These are phyloP conservation scores for Chytriomyces sp. DNA, from an alignment of 192 early-diverging fungal species.

Conservation along the genomic window DNA sequence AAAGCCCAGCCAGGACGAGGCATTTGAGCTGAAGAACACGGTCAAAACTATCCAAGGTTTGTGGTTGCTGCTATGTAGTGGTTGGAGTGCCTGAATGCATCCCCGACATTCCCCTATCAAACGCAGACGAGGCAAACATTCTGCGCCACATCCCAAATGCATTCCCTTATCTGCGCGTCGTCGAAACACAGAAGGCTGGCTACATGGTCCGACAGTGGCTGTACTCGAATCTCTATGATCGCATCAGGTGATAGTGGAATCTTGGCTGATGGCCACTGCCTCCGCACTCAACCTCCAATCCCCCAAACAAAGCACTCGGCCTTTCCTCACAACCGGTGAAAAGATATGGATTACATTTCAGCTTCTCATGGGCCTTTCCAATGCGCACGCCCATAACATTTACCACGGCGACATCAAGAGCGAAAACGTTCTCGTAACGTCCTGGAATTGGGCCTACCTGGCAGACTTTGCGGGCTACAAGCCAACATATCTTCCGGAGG, in stretches of 20 bases:
- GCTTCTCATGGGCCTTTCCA: constrained; percentile 75
- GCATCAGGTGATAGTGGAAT: constrained; percentile 66
- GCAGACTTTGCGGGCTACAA: constrained; percentile 90
- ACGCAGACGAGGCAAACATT: constrained; percentile 68
- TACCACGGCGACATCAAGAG: constrained; percentile 97
- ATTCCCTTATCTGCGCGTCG: constrained; percentile 73
- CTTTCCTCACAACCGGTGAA: constrained; percentile 82
- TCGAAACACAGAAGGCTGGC: constrained; percentile 89
- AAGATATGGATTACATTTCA: constrained; percentile 97
- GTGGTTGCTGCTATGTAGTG: too few relatives aligned
- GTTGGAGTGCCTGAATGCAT: too few relatives aligned
- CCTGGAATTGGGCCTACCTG: constrained; percentile 93
- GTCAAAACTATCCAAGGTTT: constrained; percentile 59
- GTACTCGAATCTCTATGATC: constrained; percentile 93
- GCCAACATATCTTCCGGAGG: constrained; percentile 89
- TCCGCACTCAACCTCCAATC: neutral
- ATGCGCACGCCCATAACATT: constrained; percentile 74
- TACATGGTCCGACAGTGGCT: constrained; percentile 89
- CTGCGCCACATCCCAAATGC: constrained; percentile 75
- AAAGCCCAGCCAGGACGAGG: constrained; percentile 71
- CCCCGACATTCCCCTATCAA: too few relatives aligned
- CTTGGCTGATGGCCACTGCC: neutral
- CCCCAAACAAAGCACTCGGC: constrained; percentile 71
- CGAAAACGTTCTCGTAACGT: constrained; percentile 92
- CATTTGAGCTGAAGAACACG: constrained; percentile 45